Evolutionary conservation across 441 rosid species (phyloP), one percentile per base, ranked within the genome.

Genomic region (Aquilaria agallochum): DNA sequence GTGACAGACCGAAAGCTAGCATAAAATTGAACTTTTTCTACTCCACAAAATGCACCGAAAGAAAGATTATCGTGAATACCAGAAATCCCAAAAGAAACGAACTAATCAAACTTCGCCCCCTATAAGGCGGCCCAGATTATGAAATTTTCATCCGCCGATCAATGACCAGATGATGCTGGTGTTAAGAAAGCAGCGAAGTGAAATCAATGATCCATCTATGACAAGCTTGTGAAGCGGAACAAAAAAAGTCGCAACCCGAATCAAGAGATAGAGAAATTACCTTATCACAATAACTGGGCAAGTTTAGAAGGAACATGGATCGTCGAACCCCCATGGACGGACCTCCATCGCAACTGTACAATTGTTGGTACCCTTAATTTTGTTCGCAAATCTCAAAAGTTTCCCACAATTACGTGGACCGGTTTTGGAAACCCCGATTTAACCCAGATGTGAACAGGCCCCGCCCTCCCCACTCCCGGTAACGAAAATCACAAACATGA

Each of bases 271-370:
- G 63, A 36, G 34, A 59, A 64, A 14, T 69, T 58, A 73, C 78
- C 75, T 44, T 47, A 68, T 5, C 15, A 36, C 14, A 71, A 50
- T 45, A 64, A 51, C 55, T 10, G 32, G 12, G 55, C 58, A 58
- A 73, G 50, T 31, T 20, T 20, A 48, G 53, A 56, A 31, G 48
- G 52, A 54, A 57, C 60, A 53, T 44, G 59, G 69, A 69, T 55
- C 72, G 54, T 63, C 51, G 58, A 70, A 68, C 59, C 74, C 60
- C 69, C 76, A 71, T 59, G 63, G 63, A 49, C 49, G 56, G 53
- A 62, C 67, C 73, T 61, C 66, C 66, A 54, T 59, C 63, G 63
- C 74, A 68, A 48, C 5, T 47, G 3, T 53, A 50, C 64, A 65
- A 59, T 53, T 30, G 58, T 56, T 60, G 53, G 44, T 42, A 69